A percentile compares a stretch with the other conserved stretches of the same genome.
Conservation (phyloP, 2,329 filamentous ascomycete species). For the Curvularia eragrostidis region DNA sequence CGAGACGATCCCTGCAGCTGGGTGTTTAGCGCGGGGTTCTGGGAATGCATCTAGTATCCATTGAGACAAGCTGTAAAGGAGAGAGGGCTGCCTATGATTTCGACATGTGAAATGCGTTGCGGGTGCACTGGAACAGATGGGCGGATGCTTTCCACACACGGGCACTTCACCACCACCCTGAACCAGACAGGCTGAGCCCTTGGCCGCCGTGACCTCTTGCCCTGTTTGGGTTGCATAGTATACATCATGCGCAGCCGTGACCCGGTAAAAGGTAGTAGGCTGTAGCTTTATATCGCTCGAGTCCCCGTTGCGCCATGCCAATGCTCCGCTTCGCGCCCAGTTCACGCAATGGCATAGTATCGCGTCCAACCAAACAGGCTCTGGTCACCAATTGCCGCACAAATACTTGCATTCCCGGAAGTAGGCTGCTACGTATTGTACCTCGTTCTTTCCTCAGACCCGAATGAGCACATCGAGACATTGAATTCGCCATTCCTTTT, state of each 20-base stretch:
- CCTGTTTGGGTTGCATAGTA: neutral
- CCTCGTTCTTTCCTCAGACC: constrained; percentile 50
- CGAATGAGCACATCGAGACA: constrained; percentile 89
- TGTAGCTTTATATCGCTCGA: constrained; percentile 6
- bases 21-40: constrained; percentile 23
- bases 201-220: neutral
- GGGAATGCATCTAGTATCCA: constrained; percentile 1
- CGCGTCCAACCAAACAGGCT: neutral
- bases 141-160: neutral
- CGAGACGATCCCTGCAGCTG: constrained; percentile 17
- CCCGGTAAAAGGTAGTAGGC: neutral
- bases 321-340: constrained; percentile 31
- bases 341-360: constrained; percentile 21
- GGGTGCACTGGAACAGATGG: neutral
- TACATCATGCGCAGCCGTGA: neutral
- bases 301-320: constrained; percentile 26
- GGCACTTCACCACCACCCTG: neutral
- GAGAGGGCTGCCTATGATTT: neutral
- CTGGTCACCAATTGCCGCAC: constrained; percentile 5
- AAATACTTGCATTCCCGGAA: neutral
- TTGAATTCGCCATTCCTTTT: constrained; percentile 87
- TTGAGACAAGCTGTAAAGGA: neutral
- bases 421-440: neutral
- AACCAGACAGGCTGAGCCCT: neutral
- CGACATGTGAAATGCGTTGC: neutral